Evolutionary conservation across 805 yeast species (phyloP).

Genomic region (Saturnispora saitoi): DNA sequence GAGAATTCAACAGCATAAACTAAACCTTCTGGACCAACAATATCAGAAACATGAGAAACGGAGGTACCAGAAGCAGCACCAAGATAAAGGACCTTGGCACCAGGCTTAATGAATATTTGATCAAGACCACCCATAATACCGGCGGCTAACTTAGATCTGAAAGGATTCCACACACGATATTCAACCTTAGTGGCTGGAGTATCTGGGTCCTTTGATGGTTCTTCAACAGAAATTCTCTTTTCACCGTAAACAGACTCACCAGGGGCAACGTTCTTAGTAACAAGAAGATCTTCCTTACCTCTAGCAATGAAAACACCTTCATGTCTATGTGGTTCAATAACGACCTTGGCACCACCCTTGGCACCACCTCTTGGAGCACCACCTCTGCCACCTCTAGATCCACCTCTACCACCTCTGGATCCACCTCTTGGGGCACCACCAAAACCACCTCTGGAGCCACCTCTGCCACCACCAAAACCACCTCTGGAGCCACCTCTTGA

Average conservation of each 20-base stretch:
- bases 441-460: conserved; percentile 39
- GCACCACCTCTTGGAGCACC: conserved; percentile 66
- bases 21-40: conserved; percentile 98
- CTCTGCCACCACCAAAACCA: conserved; percentile 48
- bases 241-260: conserved; percentile 99
- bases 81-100: conserved; percentile 91
- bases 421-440: conserved; percentile 39
- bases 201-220: conserved; percentile 81
- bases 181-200: conserved; percentile 89
- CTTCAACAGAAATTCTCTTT: conserved; percentile 90
- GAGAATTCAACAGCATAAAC: conserved; percentile 99
- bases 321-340: conserved; percentile 97
- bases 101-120: conserved; percentile 95
- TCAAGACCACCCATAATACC: conserved; percentile 99
- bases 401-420: conserved; percentile 51
- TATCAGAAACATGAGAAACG: conserved; percentile 95
- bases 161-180: conserved; percentile 99
- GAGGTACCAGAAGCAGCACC: conserved; percentile 99
- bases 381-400: conserved; percentile 53
- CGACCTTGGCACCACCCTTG: conserved; percentile 88
- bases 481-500: conserved; percentile 17
- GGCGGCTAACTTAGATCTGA: conserved; percentile 99
- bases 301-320: conserved; percentile 99
- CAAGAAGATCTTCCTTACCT: conserved; percentile 97
- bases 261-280: conserved; percentile 94